Percentiles rank a stretch among this genome's conserved stretches.
Evolutionary conservation across 176 grass and related monocot species (phyloP).

Genomic region (Juncus inflexus): DNA sequence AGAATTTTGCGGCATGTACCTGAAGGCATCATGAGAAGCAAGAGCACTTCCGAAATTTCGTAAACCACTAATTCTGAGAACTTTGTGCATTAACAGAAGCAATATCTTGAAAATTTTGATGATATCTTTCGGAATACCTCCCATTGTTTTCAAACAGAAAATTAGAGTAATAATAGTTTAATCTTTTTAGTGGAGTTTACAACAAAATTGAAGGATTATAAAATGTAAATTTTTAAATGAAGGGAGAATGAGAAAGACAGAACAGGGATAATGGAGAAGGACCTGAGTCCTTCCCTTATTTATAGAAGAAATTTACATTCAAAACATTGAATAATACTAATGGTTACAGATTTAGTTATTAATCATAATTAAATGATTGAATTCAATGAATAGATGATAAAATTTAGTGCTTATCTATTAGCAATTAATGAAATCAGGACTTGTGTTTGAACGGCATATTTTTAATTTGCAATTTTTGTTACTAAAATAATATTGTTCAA

Average conservation of each 20-base stretch:
- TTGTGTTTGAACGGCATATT: too few species aligned
- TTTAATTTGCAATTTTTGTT: too few species aligned
- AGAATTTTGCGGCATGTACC: too few species aligned
- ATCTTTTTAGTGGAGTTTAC: too few species aligned
- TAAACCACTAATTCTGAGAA: background rate
- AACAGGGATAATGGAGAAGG: background rate
- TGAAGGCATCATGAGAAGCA: too few species aligned
- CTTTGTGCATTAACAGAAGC: background rate
- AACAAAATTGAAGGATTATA: too few species aligned
- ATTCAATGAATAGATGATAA: too few species aligned
- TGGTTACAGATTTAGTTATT: background rate
- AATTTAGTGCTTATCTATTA: too few species aligned
- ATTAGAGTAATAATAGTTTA: too few species aligned
- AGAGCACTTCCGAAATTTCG: background rate
- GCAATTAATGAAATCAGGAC: too few species aligned
- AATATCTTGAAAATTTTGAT: background rate
- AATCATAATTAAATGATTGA: too few species aligned
- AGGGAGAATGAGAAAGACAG: background rate
- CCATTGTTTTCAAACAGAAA: background rate
- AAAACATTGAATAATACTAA: background rate
- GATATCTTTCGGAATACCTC: background rate
- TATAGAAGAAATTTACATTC: background rate
- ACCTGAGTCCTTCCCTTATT: background rate
- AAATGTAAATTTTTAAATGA: background rate
- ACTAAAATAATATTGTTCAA: too few species aligned